phyloP scores from a whole-genome alignment of 2,329 filamentous ascomycete species.

The Epichloe coenophiala region DNA sequence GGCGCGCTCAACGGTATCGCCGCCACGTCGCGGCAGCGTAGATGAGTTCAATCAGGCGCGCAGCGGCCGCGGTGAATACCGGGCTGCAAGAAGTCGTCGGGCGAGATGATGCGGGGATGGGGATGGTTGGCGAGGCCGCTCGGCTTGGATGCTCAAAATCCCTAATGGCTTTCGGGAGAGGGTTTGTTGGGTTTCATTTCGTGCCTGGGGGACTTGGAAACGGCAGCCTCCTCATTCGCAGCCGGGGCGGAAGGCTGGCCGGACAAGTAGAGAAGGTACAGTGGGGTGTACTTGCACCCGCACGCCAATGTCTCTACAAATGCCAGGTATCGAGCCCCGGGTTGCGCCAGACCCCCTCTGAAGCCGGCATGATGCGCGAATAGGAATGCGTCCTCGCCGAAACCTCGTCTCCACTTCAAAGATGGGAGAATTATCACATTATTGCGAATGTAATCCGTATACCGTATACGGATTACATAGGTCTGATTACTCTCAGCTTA shows the following conservation, averaged over 20 bases:
- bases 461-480: too few species aligned
- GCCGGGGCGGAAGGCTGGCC: conserved; percentile 5
- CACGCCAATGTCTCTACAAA: background rate
- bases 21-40: conserved; percentile 21
- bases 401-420: background rate
- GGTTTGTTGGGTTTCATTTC: conserved; percentile 9
- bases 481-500: too few species aligned
- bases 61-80: conserved; percentile 5
- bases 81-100: conserved; percentile 7
- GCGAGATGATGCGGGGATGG: conserved; percentile 6
- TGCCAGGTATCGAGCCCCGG: background rate
- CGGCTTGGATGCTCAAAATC: conserved; percentile 2
- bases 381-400: background rate
- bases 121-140: conserved; percentile 4
- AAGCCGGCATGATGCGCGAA: background rate
- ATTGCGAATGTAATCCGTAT: too few species aligned
- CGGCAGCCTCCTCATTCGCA: conserved; percentile 8
- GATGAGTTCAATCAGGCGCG: conserved; percentile 3
- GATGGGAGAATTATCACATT: too few species aligned
- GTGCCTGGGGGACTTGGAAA: conserved; percentile 11
- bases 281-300: conserved; percentile 1
- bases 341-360: background rate
- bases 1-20: conserved; percentile 21
- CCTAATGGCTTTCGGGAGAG: conserved; percentile 7
- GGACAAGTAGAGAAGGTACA: conserved; percentile 5